Percentiles rank a stretch among this genome's conserved stretches.
Evolutionary conservation across 495 filamentous ascomycete species (phyloP).

Genomic region (Penicillium daleae): DNA sequence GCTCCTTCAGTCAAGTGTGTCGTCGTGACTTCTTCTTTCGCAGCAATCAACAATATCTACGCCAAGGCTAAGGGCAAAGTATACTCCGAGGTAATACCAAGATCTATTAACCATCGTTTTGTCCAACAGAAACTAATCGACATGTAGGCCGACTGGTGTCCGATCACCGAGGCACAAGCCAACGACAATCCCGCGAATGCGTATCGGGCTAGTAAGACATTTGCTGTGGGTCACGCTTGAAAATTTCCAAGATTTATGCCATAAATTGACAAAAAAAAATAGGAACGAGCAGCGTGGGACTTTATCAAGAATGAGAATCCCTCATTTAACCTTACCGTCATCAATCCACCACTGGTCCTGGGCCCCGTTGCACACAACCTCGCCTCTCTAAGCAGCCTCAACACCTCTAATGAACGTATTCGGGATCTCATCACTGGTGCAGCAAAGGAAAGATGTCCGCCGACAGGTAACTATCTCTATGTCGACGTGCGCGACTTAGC

Average conservation of each 20-base stretch:
- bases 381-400: constrained; percentile 53
- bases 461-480: constrained; percentile 52
- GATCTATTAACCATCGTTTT: constrained; percentile 10
- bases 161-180: constrained; percentile 66
- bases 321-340: constrained; percentile 62
- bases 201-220: constrained; percentile 54
- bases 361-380: constrained; percentile 60
- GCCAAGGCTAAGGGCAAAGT: constrained; percentile 42
- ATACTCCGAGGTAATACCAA: constrained; percentile 56
- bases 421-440: constrained; percentile 54
- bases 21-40: constrained; percentile 77
- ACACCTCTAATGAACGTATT: constrained; percentile 60
- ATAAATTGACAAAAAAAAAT: neutral
- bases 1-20: constrained; percentile 54
- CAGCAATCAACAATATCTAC: constrained; percentile 61
- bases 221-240: constrained; percentile 26
- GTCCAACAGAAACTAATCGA: neutral
- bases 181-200: constrained; percentile 36
- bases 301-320: constrained; percentile 66
- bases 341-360: constrained; percentile 63
- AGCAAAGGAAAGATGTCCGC: constrained; percentile 57
- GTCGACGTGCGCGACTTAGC: constrained; percentile 64
- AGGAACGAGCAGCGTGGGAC: constrained; percentile 67
- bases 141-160: constrained; percentile 69
- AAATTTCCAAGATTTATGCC: neutral